Evolutionary conservation across 257 asterid genomes (phyloP), one percentile per base, ranked within the genome.

Genomic region (Salvia hispanica): DNA sequence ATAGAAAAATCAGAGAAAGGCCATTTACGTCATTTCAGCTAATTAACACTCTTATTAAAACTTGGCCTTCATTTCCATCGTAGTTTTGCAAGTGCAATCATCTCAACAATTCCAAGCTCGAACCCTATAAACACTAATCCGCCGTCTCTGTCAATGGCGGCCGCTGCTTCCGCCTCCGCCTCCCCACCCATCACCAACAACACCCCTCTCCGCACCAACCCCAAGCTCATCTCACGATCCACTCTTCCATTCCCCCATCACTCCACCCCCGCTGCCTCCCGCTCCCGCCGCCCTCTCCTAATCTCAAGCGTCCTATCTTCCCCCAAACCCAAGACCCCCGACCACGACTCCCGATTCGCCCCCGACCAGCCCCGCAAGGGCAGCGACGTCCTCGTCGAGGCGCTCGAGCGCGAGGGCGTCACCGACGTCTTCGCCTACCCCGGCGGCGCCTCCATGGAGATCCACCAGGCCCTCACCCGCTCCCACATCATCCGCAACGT

Each of bases 361-460:
- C 67, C 82, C 3, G 91, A 88, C 66, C 87, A 90, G 62, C 95
- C 90, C 0, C 82, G 97, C 4, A 86, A 88, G 61, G 97, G 97
- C 63, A 64, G 80, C 75, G 95, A 90, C 72, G 86, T 90, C 16
- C 76, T 90, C 7, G 95, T 90, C 50, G 97, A 90, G 76, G 94
- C 97, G 3, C 88, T 91, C 6, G 96, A 88, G 64, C 87, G 96
- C 0, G 89, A 88, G 74, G 97, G 97, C 18, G 95, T 91, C 58
- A 86, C 84, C 13, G 83, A 79, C 55, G 92, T 91, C 15, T 91
- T 91, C 47, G 97, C 95, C 0, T 86, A 88, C 75, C 97, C 96
- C 0, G 97, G 97, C 0, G 97, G 96, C 15, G 94, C 92, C 3
- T 86, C 95, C 4, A 74, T 90, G 92, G 96, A 88, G 83, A 88